Conservation (phyloP, 331 rosid genomes). For the Rosa hybrid region DNA sequence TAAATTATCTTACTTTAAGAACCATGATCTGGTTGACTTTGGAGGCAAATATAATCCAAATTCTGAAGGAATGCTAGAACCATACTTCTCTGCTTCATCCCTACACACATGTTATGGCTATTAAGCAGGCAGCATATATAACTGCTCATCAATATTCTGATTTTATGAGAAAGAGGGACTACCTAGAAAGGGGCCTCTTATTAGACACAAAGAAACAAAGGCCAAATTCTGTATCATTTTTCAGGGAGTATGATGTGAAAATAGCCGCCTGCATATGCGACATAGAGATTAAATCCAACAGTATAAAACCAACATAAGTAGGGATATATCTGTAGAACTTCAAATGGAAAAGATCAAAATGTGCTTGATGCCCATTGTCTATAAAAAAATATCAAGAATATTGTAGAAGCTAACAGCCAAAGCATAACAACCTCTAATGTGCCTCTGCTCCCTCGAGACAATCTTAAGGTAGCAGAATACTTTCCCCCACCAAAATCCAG, state of each 20-base stretch:
- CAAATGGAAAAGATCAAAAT: constrained; percentile 10
- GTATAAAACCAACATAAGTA: constrained; percentile 21
- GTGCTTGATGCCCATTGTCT: neutral
- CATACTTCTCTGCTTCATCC: constrained; percentile 49
- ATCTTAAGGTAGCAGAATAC: constrained; percentile 67
- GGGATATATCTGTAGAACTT: neutral
- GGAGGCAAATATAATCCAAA: constrained; percentile 75
- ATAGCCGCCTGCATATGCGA: constrained; percentile 65
- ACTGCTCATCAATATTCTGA: constrained; percentile 19
- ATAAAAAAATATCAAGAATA: constrained; percentile 12
- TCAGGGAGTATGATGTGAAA: constrained; percentile 77
- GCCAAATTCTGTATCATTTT: constrained; percentile 65
- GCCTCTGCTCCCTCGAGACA: constrained; percentile 81
- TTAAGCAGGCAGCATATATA: constrained; percentile 17
- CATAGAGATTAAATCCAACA: constrained; percentile 30
- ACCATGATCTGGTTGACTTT: constrained; percentile 74
- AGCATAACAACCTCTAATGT: constrained; percentile 69
- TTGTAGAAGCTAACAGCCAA: constrained; percentile 2
- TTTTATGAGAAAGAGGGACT: constrained; percentile 22
- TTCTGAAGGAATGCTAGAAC: constrained; percentile 52
- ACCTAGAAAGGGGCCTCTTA: constrained; percentile 70
- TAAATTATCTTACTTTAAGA: constrained; percentile 68
- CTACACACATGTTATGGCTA: constrained; percentile 48
- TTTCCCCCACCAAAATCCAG: constrained; percentile 80
- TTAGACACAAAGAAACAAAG: constrained; percentile 67